phyloP scores from a whole-genome alignment of 306 rosid species.

The Phaseolus lunatus region DNA sequence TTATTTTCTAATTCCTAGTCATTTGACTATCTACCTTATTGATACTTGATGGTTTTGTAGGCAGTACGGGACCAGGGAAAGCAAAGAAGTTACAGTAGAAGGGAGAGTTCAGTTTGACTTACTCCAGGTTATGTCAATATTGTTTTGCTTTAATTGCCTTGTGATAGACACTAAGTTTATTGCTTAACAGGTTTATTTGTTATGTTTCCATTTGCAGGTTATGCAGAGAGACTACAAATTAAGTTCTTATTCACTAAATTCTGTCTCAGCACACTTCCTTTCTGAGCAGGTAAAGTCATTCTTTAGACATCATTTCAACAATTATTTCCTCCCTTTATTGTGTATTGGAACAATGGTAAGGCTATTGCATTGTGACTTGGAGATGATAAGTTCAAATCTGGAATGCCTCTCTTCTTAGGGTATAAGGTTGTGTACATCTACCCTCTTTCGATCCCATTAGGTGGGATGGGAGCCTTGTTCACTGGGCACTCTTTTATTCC shows the following conservation, averaged over 20 bases:
- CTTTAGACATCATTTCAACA: slow-evolving; percentile 40
- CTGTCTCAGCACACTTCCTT: slow-evolving; percentile 96
- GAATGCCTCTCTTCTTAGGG: slow-evolving; percentile 13
- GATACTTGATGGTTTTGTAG: slow-evolving; percentile 57
- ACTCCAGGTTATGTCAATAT: slow-evolving; percentile 75
- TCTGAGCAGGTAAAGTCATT: slow-evolving; percentile 81
- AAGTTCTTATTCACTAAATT: slow-evolving; percentile 96
- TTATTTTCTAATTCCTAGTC: slow-evolving; percentile 19
- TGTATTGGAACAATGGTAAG: background rate
- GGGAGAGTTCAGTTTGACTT: slow-evolving; percentile 99
- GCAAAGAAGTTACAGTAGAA: slow-evolving; percentile 91
- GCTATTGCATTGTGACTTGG: background rate
- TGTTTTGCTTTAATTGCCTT: slow-evolving; percentile 44
- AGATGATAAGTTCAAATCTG: background rate
- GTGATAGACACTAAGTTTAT: slow-evolving; percentile 30
- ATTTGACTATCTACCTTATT: slow-evolving; percentile 26
- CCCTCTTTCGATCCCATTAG: background rate
- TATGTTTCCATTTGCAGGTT: slow-evolving; percentile 58
- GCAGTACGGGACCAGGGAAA: slow-evolving; percentile 95
- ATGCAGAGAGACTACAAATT: slow-evolving; percentile 93
- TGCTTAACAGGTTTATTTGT: slow-evolving; percentile 38
- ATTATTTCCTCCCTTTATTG: slow-evolving; percentile 12
- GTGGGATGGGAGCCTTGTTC: background rate
- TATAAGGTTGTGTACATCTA: background rate
- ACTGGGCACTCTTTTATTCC: background rate